These are phyloP conservation scores for Ustilago bromivora DNA, from an alignment of 1,284 basidiomycete species.

Conservation along the genomic window DNA sequence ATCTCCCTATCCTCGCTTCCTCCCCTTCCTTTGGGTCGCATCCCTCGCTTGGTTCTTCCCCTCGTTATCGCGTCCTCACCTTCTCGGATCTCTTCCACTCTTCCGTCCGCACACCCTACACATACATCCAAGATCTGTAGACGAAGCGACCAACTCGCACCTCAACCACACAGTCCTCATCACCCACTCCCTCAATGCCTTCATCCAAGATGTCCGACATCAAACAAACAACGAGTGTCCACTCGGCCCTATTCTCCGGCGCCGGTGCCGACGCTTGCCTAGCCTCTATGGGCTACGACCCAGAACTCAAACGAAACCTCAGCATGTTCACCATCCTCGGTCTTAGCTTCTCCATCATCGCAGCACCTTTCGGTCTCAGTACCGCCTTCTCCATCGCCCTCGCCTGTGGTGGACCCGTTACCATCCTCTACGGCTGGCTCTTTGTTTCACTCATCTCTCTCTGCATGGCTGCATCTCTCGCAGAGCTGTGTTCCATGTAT, in stretches of 20 bases:
- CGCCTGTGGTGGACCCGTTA: conserved; percentile 70
- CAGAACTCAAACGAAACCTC: conserved; percentile 71
- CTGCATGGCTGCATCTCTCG: conserved; percentile 71
- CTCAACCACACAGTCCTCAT: not conserved
- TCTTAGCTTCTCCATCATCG: conserved; percentile 71
- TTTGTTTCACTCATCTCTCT: conserved; percentile 72
- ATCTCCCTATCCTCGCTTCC: not conserved
- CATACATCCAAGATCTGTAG: not conserved
- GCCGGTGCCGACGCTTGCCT: conserved; percentile 66
- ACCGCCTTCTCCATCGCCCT: conserved; percentile 71
- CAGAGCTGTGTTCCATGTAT: conserved; percentile 72
- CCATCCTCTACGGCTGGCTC: conserved; percentile 72
- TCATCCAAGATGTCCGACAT: conserved; percentile 21
- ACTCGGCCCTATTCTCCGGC: conserved; percentile 55
- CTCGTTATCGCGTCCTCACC: not conserved
- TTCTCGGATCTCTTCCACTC: not conserved
- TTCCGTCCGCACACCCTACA: not conserved
- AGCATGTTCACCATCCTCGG: conserved; percentile 72
- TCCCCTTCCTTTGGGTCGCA: not conserved
- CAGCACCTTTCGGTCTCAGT: conserved; percentile 71
- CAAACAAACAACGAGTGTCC: conserved; percentile 44
- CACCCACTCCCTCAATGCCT: not conserved
- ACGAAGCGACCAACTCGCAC: not conserved
- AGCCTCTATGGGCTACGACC: conserved; percentile 72
- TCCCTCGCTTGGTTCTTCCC: not conserved